These are phyloP conservation scores for Actinomortierella wolfii DNA, from an alignment of 371 early-diverging fungal genomes.

Conservation along the genomic window DNA sequence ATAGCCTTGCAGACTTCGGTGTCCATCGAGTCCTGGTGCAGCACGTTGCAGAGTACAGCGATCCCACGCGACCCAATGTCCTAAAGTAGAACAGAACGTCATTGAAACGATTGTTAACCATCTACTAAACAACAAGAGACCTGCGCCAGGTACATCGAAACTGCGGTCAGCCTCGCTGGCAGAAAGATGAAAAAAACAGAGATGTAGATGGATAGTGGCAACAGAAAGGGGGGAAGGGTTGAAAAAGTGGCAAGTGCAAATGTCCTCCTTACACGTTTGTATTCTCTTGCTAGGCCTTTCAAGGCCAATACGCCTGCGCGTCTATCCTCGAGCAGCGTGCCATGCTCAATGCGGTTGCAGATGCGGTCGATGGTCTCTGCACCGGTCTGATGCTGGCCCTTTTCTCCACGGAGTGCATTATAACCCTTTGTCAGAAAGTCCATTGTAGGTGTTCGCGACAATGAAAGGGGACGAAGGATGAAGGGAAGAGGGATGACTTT, in stretches of 20 bases:
- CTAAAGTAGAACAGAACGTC: conserved; percentile 45
- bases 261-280: conserved; percentile 59
- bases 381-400: conserved; percentile 80
- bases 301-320: conserved; percentile 86
- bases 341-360: conserved; percentile 82
- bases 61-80: conserved; percentile 86
- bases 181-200: neutral
- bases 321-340: conserved; percentile 88
- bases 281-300: conserved; percentile 86
- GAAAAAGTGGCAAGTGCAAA: neutral
- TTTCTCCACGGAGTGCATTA: conserved; percentile 79
- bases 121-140: too few species aligned
- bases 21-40: conserved; percentile 82
- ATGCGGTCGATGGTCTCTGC: conserved; percentile 86
- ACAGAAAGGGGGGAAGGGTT: too few species aligned
- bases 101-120: too few species aligned
- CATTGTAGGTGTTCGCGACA: conserved; percentile 50
- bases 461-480: neutral
- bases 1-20: conserved; percentile 82
- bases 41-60: conserved; percentile 70
- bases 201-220: neutral
- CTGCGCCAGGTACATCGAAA: too few species aligned
- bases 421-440: conserved; percentile 80
- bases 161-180: too few species aligned
- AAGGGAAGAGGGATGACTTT: neutral